Base-by-base conservation (phyloP, 768 basidiomycete genomes). In the Tulasnella sp. region DNA sequence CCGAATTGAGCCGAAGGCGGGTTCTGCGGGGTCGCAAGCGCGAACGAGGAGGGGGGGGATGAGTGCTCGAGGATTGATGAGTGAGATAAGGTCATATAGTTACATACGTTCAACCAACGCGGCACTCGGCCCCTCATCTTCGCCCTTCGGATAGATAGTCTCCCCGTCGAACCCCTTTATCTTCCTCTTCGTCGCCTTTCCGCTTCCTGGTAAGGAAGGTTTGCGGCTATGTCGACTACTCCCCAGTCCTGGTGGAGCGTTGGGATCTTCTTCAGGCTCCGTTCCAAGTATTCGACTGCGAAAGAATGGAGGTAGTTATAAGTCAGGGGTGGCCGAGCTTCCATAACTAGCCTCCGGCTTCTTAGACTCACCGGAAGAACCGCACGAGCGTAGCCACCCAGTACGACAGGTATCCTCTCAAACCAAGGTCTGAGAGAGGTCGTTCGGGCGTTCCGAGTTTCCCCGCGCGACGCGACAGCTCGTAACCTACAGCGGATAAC, bases 391-490 rank as follows among this genome's bases (percentile, higher is more conserved):
- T 91, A 9, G 92, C 88, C 2, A 93, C 90, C 95, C 95, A 96
- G 83, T 91, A 95, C 10, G 93, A 83, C 29, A 84, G 89, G 84
- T 99, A 99, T 78, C 94, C 93, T 75, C 93, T 89, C 15, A 96
- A 87, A 9, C 98, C 98, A 20, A 99, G 90, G 80, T 96, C 95
- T 0, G 96, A 98, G 5, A 99, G 86, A 0, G 98, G 98, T 11
- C 97, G 90, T 85, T 99, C 98, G 0, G 98, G 98, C 1, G 95
- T 95, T 23, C 96, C 96, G 7, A 93, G 87, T 81, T 91, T 93
- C 1, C 91, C 91, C 15, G 89, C 87, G 74, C 91, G 88, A 67
- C 93, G 89, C 26, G 95, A 98, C 9, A 98, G 87, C 83, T 97
- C 95, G 82, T 99, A 99, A 84, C 96, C 96, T 98, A 73, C 48